Evolutionary conservation across 2,329 filamentous ascomycete genomes (phyloP), one percentile per base, ranked within the genome.

Genomic region (Alternaria brassicae): DNA sequence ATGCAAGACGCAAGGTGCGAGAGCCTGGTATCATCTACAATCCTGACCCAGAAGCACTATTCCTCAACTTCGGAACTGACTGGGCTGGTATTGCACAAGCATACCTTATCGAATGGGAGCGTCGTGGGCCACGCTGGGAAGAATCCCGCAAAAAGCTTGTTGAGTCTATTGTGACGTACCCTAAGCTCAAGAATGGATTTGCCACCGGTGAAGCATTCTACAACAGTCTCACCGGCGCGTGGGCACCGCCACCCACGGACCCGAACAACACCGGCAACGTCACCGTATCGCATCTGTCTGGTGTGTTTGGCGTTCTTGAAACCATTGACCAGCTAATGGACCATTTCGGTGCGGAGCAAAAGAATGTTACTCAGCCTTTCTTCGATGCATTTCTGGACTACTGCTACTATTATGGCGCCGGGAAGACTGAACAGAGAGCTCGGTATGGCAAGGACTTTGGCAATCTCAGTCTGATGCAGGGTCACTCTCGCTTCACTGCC

Each of bases 51-150:
- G 78, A 66, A 10, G 74, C 72, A 15, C 79, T 84, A 0, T 81
- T 83, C 39, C 81, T 87, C 8, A 81, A 83, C 34, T 78, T 88
- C 3, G 86, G 86, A 2, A 86, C 85, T 0, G 86, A 88, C 65
- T 88, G 85, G 84, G 81, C 82, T 0, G 83, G 83, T 0, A 76
- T 88, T 2, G 85, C 86, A 0, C 81, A 82, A 3, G 81, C 81
- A 0, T 88, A 86, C 83, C 78, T 88, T 0, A 80, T 87, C 2
- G 86, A 86, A 57, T 88, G 84, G 83, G 86, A 88, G 67, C 81
- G 86, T 0, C 82, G 82, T 2, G 84, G 85, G 0, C 75, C 82
- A 0, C 77, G 82, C 2, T 86, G 83, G 82, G 74, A 85, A 53
- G 82, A 86, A 65, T 81, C 85, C 1, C 79, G 77, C 27, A 66